A percentile compares a stretch with the other conserved stretches of the same genome.
Conservation (phyloP, 1,139 yeast species). For the Lizanozyma gosingica region DNA sequence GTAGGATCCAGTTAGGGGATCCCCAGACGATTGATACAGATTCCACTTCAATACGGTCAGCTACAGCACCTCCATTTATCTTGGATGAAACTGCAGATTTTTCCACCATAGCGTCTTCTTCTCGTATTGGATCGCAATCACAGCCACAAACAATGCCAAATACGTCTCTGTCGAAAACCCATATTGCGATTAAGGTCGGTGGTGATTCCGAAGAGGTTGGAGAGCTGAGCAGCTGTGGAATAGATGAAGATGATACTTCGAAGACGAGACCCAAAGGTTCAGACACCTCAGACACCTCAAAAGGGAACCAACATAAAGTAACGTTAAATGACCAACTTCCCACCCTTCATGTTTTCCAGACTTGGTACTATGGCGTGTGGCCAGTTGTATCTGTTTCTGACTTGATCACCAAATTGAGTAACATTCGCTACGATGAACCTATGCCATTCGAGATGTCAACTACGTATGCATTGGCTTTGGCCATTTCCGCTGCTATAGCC, state of each 20-base stretch:
- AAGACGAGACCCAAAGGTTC: neutral
- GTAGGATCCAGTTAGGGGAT: neutral
- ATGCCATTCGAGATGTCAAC: conserved; percentile 13
- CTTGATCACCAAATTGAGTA: conserved; percentile 3
- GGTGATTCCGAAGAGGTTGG: neutral
- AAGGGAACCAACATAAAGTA: neutral
- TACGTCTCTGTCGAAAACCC: neutral
- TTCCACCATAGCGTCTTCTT: neutral
- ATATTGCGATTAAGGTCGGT: neutral
- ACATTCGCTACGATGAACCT: neutral
- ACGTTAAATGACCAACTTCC: conserved; percentile 4
- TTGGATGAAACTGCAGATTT: neutral
- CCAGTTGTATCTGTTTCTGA: conserved; percentile 10
- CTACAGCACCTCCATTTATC: neutral
- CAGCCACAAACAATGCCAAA: neutral
- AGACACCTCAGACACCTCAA: neutral
- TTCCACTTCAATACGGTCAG: neutral
- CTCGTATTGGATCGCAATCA: neutral
- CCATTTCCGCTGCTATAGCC: conserved; percentile 29
- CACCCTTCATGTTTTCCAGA: conserved; percentile 10
- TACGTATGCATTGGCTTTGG: conserved; percentile 27
- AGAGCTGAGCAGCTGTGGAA: too few relatives aligned
- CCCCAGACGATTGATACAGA: neutral
- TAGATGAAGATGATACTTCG: too few relatives aligned
- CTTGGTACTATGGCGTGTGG: conserved; percentile 12